These are phyloP conservation scores for Pythium oligandrum DNA, from an alignment of 352 stramenopile species.

Conservation along the genomic window DNA sequence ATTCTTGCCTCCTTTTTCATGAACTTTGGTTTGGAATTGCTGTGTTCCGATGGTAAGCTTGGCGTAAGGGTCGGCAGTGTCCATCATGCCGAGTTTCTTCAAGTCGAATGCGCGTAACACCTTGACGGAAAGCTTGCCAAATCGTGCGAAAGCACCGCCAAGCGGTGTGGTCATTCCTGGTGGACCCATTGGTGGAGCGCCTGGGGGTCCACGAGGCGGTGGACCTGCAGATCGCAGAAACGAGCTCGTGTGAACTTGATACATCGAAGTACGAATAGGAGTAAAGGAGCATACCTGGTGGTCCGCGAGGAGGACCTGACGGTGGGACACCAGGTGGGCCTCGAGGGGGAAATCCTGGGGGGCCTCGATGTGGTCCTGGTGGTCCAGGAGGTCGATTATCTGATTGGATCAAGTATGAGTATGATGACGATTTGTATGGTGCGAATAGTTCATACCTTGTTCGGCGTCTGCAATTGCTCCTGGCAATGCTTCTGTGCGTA, in stretches of 20 bases:
- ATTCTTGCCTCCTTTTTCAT: conserved; percentile 90
- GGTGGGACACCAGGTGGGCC: conserved; percentile 15
- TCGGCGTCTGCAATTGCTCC: conserved; percentile 11
- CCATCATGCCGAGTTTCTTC: conserved; percentile 91
- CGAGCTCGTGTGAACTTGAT: background rate
- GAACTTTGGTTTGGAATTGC: conserved; percentile 69
- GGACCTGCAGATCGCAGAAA: conserved; percentile 10
- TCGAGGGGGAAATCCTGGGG: conserved; percentile 18
- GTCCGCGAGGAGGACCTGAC: conserved; percentile 11
- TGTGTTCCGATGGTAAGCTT: conserved; percentile 90
- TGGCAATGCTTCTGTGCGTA: conserved; percentile 10
- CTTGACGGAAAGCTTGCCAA: conserved; percentile 90
- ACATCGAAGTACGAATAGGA: background rate
- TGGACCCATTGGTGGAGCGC: conserved; percentile 23
- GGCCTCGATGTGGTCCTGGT: conserved; percentile 13
- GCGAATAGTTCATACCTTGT: background rate
- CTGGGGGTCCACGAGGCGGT: conserved; percentile 25
- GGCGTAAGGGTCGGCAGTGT: conserved; percentile 91
- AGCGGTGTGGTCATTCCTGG: conserved; percentile 1
- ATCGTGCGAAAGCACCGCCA: conserved; percentile 68
- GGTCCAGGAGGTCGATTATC: background rate
- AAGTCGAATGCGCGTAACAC: conserved; percentile 89
- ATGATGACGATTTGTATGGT: background rate
- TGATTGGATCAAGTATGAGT: conserved; percentile 2
- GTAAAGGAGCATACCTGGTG: conserved; percentile 3